These are phyloP conservation scores for Thelonectria discophora DNA, from an alignment of 2,329 filamentous ascomycete genomes.

Conservation along the genomic window DNA sequence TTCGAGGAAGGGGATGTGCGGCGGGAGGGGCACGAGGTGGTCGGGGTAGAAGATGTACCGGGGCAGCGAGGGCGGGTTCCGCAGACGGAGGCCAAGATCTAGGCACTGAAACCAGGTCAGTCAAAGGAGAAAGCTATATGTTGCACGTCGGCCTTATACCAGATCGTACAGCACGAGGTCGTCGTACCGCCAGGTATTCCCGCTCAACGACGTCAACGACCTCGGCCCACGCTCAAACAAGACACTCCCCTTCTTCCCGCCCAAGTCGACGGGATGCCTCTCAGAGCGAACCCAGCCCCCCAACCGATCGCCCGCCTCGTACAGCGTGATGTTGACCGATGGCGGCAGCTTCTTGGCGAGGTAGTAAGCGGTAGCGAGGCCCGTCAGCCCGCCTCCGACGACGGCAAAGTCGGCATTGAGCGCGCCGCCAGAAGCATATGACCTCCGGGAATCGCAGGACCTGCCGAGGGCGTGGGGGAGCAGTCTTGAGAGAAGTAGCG, in stretches of 20 bases:
- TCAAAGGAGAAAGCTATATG: neutral
- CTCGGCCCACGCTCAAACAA: conserved; percentile 87
- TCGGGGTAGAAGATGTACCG: conserved; percentile 92
- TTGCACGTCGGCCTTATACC: conserved; percentile 55
- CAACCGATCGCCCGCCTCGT: conserved; percentile 73
- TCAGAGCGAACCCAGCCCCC: conserved; percentile 88
- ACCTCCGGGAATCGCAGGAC: conserved; percentile 20
- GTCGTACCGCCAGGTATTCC: conserved; percentile 57
- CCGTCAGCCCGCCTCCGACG: conserved; percentile 84
- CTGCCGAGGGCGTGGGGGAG: conserved; percentile 13
- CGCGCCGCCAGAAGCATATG: conserved; percentile 31
- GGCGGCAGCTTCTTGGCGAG: conserved; percentile 72
- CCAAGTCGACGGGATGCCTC: conserved; percentile 62
- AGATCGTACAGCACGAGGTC: conserved; percentile 75
- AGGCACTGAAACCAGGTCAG: conserved; percentile 43
- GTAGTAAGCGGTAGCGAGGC: conserved; percentile 81
- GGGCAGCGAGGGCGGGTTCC: conserved; percentile 56
- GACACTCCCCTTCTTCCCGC: conserved; percentile 65
- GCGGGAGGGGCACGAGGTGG: conserved; percentile 58
- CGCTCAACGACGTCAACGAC: conserved; percentile 68
- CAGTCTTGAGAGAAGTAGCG: neutral
- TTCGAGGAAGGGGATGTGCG: conserved; percentile 38
- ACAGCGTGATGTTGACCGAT: conserved; percentile 78
- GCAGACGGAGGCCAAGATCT: conserved; percentile 53
- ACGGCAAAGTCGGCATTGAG: conserved; percentile 65